Percentiles rank a stretch among this genome's conserved stretches.
Conservation (phyloP, 192 early-diverging fungal genomes). For the Podila horticola region DNA sequence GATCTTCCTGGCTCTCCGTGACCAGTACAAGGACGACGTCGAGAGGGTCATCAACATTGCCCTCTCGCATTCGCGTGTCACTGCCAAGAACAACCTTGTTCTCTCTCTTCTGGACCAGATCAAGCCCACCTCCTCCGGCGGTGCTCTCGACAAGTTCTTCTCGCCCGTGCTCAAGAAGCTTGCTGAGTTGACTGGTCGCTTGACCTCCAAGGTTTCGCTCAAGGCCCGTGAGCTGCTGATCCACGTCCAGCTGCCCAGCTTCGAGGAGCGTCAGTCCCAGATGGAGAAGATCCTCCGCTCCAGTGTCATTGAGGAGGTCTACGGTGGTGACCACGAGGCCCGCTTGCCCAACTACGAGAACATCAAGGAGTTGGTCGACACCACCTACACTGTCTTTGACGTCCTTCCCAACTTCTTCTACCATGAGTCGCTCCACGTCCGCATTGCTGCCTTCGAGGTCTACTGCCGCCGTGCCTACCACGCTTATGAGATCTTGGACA, state of each 20-base stretch:
- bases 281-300: slow-evolving; percentile 86
- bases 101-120: slow-evolving; percentile 84
- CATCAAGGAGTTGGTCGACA: slow-evolving; percentile 87
- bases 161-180: slow-evolving; percentile 80
- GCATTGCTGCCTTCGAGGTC: slow-evolving; percentile 91
- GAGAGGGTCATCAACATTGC: slow-evolving; percentile 75
- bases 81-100: slow-evolving; percentile 80
- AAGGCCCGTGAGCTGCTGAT: slow-evolving; percentile 96
- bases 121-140: slow-evolving; percentile 69
- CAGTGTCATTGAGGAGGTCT: slow-evolving; percentile 80
- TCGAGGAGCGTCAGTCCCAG: slow-evolving; percentile 85
- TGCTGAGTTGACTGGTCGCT: slow-evolving; percentile 78
- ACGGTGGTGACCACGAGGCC: slow-evolving; percentile 75
- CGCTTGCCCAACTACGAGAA: slow-evolving; percentile 82
- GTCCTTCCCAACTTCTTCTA: slow-evolving; percentile 95
- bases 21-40: slow-evolving; percentile 84
- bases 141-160: slow-evolving; percentile 77
- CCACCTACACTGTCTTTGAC: slow-evolving; percentile 96
- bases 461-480: slow-evolving; percentile 98
- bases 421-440: slow-evolving; percentile 79
- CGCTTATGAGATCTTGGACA: slow-evolving; percentile 91
- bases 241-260: slow-evolving; percentile 91
- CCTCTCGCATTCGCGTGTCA: slow-evolving; percentile 87
- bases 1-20: slow-evolving; percentile 85
- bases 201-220: slow-evolving; percentile 90